Base-by-base conservation (phyloP, 2,329 filamentous ascomycete species). In the Aspergillus tubingensis region DNA sequence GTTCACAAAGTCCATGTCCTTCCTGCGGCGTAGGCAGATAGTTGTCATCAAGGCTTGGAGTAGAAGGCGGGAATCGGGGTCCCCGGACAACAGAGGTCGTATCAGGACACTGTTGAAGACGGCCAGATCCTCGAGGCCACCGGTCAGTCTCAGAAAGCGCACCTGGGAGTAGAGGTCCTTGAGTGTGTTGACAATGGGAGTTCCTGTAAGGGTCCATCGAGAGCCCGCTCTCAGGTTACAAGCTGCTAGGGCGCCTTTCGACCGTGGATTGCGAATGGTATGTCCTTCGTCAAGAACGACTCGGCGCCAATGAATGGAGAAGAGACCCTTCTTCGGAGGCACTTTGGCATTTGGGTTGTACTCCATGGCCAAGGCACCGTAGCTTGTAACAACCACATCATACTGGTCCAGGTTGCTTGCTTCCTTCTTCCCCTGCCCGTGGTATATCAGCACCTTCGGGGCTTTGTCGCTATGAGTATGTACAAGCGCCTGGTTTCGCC, bases 1-100 rank as follows among this genome's bases (percentile, higher is more conserved):
- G 66, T 96, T 91, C 55, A 96, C 85, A 70, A 96, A 96, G 5
- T 84, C 83, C 92, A 96, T 96, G 58, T 94, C 88, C 73, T 96
- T 96, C 74, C 88, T 89, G 39, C 92, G 86, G 39, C 92, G 86
- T 21, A 96, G 81, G 68, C 91, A 95, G 50, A 96, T 84, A 17
- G 90, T 87, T n/a, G 83, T 82, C 86, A 96, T 93, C 48, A 96
- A 82, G 5, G 86, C 83, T 70, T 94, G 90, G 3, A 96, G 82
- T 3, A 94, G 79, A 10, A 83, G 75, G 51, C 86, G 87, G 11
- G 87, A 88, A 36, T 82, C 78, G 1, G 77, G 73, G 15, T 87
- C 82, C 1, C 85, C 86, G 5, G 74, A 70, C 55, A 83, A 83
- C 8, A 96, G 81, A 3, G 89, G 89, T 30, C 90, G 85, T 41